phyloP scores from a whole-genome alignment of 1,284 basidiomycete genomes.

The Malassezia pachydermatis region DNA sequence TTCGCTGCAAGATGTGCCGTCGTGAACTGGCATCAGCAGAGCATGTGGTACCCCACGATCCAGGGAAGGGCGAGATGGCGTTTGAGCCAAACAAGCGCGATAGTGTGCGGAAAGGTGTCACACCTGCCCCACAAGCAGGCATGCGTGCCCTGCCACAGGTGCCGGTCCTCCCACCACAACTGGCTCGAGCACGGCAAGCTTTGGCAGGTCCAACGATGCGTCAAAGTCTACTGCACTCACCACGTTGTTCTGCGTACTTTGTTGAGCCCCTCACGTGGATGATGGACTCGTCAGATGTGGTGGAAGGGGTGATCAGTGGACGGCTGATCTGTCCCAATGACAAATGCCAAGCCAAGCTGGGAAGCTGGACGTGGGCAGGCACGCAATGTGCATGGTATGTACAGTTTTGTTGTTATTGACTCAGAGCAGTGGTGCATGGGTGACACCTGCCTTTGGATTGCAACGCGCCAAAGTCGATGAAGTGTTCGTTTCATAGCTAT shows the following conservation, averaged over 20 bases:
- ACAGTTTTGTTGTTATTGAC: not conserved
- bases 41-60: conserved; percentile 40
- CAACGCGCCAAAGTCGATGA: conserved; percentile 82
- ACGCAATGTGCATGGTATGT: conserved; percentile 75
- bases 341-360: conserved; percentile 79
- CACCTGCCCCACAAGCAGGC: not conserved
- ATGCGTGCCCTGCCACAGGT: not conserved
- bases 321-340: conserved; percentile 83
- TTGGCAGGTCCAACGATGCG: not conserved
- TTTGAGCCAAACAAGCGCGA: conserved; percentile 35
- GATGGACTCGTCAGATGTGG: conserved; percentile 57
- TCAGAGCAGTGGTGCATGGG: conserved; percentile 37
- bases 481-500: conserved; percentile 12
- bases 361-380: conserved; percentile 94
- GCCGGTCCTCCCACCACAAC: conserved; percentile 6
- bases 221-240: conserved; percentile 32
- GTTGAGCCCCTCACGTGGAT: conserved; percentile 98
- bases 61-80: conserved; percentile 37
- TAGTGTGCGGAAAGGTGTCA: conserved; percentile 8
- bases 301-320: conserved; percentile 64
- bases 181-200: not conserved
- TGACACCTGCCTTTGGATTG: conserved; percentile 70
- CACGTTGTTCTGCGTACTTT: conserved; percentile 86
- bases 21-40: conserved; percentile 33
- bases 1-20: conserved; percentile 41